Evolutionary conservation across 495 filamentous ascomycete genomes (phyloP).

Genomic region (Talaromyces liani): DNA sequence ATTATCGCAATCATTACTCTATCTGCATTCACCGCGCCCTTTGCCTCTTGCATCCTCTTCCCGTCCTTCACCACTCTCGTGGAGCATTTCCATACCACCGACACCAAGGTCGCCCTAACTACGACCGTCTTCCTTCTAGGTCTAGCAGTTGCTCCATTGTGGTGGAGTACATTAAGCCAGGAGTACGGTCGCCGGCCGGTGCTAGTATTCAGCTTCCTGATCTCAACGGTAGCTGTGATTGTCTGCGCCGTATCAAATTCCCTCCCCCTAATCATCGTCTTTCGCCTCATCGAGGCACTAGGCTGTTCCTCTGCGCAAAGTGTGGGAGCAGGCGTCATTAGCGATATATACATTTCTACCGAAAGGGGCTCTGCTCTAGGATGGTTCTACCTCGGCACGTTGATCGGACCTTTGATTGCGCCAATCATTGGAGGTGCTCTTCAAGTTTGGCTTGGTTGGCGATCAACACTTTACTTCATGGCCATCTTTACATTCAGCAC

Average conservation of each 20-base stretch:
- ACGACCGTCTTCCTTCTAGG: background rate
- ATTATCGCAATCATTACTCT: background rate
- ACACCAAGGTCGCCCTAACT: background rate
- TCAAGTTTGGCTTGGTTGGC: conserved; percentile 8
- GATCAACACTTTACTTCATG: conserved; percentile 10
- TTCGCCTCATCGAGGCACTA: background rate
- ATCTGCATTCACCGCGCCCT: background rate
- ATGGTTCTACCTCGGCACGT: conserved; percentile 10
- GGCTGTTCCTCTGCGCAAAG: conserved; percentile 8
- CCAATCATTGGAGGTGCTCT: conserved; percentile 13
- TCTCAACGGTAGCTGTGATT: background rate
- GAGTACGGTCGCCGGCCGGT: background rate
- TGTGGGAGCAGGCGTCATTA: conserved; percentile 11
- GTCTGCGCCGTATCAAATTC: background rate
- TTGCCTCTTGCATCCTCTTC: conserved; percentile 1
- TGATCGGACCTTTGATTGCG: conserved; percentile 11
- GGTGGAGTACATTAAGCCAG: background rate
- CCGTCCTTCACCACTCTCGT: conserved; percentile 2
- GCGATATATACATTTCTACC: conserved; percentile 5
- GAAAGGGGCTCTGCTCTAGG: conserved; percentile 12
- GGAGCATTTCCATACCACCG: background rate
- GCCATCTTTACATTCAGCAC: conserved; percentile 4
- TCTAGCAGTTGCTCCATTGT: background rate
- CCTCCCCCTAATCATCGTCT: background rate
- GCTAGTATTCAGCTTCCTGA: background rate